Percentiles rank a stretch among this genome's conserved stretches.
These are phyloP conservation scores for Hypoxylon sp. DNA, from an alignment of 2,329 filamentous ascomycete genomes.

Conservation along the genomic window DNA sequence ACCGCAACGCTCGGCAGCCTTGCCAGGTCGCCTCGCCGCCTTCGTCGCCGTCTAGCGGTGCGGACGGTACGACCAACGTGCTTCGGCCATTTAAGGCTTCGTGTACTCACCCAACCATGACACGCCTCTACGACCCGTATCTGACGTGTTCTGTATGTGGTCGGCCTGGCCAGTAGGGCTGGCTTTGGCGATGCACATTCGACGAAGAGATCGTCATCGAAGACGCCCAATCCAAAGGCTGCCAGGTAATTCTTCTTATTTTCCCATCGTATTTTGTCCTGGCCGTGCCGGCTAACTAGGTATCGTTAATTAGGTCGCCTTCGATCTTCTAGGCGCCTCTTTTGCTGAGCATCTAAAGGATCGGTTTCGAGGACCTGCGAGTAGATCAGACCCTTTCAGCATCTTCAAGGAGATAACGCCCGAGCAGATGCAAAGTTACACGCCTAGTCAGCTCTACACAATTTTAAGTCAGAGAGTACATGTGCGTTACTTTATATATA, in stretches of 20 bases:
- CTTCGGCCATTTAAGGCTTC: conserved; percentile 33
- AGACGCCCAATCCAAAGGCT: conserved; percentile 45
- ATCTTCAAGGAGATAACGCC: conserved; percentile 55
- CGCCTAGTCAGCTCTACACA: conserved; percentile 54
- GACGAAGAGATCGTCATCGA: conserved; percentile 51
- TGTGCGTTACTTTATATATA: conserved; percentile 46
- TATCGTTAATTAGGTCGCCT: conserved; percentile 25
- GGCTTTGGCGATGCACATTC: conserved; percentile 72
- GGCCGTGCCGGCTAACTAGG: conserved; percentile 7
- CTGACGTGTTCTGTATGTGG: conserved; percentile 67
- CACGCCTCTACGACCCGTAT: conserved; percentile 65
- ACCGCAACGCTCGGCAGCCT: conserved; percentile 2
- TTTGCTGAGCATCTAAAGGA: conserved; percentile 49
- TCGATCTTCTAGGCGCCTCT: conserved; percentile 47
- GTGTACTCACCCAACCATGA: conserved; percentile 75
- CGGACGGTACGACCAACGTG: background rate
- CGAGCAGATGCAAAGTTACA: conserved; percentile 55
- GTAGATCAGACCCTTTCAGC: conserved; percentile 53
- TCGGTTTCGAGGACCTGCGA: conserved; percentile 50
- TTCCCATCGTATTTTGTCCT: background rate
- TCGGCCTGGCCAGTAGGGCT: conserved; percentile 66
- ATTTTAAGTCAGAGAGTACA: conserved; percentile 60
- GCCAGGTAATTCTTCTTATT: conserved; percentile 32
- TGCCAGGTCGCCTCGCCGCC: background rate
- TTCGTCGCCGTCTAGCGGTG: conserved; percentile 4